Percentiles rank a stretch among this genome's conserved stretches.
Conservation (phyloP, 1,139 yeast species). For the Barnettozyma hawaiiensis region DNA sequence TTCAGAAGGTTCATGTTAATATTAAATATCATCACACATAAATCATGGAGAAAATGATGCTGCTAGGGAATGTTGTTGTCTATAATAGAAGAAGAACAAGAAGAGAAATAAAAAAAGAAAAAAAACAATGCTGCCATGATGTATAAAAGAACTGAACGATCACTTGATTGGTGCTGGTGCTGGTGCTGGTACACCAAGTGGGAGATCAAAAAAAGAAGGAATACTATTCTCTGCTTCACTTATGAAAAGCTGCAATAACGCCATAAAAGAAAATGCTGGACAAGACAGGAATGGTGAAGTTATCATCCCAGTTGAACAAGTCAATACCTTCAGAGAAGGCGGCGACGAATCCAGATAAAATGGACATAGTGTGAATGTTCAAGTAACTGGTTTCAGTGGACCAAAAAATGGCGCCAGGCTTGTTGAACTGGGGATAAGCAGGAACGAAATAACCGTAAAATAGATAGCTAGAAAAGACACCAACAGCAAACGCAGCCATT, state of each 20-base stretch:
- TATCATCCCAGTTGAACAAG: conserved; percentile 75
- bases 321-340: conserved; percentile 82
- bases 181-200: neutral
- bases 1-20: no score
- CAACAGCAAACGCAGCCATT: conserved; percentile 75
- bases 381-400: conserved; percentile 52
- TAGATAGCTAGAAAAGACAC: conserved; percentile 56
- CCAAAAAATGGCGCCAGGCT: conserved; percentile 58
- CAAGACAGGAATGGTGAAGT: conserved; percentile 85
- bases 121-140: no score
- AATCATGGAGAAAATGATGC: neutral
- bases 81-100: neutral
- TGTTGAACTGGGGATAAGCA: conserved; percentile 42
- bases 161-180: neutral
- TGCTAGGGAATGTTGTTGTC: neutral
- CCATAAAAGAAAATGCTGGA: conserved; percentile 59
- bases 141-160: neutral
- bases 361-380: conserved; percentile 44
- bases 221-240: conserved; percentile 10
- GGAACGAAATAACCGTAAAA: conserved; percentile 75
- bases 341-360: conserved; percentile 73
- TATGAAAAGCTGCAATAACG: conserved; percentile 34
- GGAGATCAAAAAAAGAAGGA: no score
- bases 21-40: no score
- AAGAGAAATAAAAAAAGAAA: no score